A percentile compares a stretch with the other conserved stretches of the same genome.
phyloP scores from a whole-genome alignment of 768 basidiomycete species.

The Coprinopsis cinerea region DNA sequence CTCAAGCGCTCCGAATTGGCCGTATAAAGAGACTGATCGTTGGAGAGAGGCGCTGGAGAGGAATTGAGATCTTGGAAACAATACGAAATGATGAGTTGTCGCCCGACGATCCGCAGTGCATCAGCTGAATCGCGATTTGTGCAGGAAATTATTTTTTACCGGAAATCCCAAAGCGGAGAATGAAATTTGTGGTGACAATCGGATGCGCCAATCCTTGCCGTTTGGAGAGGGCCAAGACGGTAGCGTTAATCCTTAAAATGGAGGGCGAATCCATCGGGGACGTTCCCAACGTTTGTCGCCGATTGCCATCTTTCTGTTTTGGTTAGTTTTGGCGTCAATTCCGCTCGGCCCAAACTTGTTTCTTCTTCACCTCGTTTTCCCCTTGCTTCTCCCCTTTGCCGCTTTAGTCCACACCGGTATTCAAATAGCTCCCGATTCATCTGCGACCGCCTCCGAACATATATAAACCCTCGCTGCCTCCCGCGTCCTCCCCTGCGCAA shows the following conservation, averaged over 20 bases:
- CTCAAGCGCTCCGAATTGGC: not conserved
- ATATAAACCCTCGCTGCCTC: not conserved
- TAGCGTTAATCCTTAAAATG: slow-evolving; percentile 4
- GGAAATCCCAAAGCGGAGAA: not conserved
- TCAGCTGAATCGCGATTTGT: not conserved
- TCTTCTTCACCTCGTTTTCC: not conserved
- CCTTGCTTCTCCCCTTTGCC: not conserved
- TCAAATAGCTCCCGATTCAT: slow-evolving; percentile 7
- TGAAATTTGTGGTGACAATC: not conserved
- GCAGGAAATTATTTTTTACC: not conserved
- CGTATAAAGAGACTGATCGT: not conserved
- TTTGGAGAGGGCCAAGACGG: not conserved
- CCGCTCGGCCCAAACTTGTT: not conserved
- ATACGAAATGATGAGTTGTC: not conserved
- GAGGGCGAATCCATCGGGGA: slow-evolving; percentile 6
- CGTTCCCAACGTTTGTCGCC: slow-evolving; percentile 7
- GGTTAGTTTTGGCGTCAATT: not conserved
- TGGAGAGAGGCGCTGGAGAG: not conserved
- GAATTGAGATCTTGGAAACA: not conserved
- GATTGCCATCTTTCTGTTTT: slow-evolving; percentile 4
- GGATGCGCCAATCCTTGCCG: slow-evolving; percentile 2
- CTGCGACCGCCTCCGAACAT: not conserved
- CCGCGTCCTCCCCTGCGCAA: not conserved
- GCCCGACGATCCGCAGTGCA: slow-evolving; percentile 2
- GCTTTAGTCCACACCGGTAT: slow-evolving; percentile 5